Evolutionary conservation across 208 protist genomes (phyloP), one percentile per base, ranked within the genome.

Genomic region (Leishmania gerbilli): DNA sequence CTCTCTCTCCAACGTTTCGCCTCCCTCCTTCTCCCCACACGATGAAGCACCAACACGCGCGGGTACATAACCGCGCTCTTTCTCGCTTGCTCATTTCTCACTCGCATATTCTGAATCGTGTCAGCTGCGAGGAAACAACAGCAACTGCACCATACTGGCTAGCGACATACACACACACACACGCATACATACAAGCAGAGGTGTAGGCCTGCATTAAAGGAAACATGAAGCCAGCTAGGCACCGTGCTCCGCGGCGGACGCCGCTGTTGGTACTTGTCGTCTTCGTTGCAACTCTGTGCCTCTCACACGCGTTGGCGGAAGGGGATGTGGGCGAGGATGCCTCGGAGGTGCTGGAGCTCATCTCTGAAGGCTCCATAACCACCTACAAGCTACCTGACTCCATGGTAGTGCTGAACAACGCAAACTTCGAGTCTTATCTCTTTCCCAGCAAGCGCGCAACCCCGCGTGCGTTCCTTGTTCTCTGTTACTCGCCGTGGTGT

Each of bases 401-500:
- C n/a, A 81, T 92, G 15, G 69, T 80, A 31, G 77, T 76, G 8
- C 80, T 96, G 8, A 81, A 62, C 58, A 87, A 90, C 58, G 74
- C 78, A 15, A 96, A 84, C 65, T 96, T 96, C 77, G 89, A 98
- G 65, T 81, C 81, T 53, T 84, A 89, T 74, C 88, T 96, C 21
- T 96, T 96, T 71, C 72, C 92, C 72, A 65, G 64, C 19, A 79
- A 83, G 71, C 34, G 11, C n/a, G 68, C 77, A 45, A 60, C 79
- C 1, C 53, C 81, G 3, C 84, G 76, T 37, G 79, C 95, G 67
- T 98, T 93, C 86, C 79, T 98, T 40, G 85, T 96, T 47, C 90
- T 98, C 40, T 89, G 95, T 76, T 96, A 93, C 86, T 88, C 95
- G 8, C 93, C 95, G 60, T 96, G 93, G 91, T 98, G 95, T 83